phyloP scores from a whole-genome alignment of 371 early-diverging fungal species.

The Mucor racemosus region DNA sequence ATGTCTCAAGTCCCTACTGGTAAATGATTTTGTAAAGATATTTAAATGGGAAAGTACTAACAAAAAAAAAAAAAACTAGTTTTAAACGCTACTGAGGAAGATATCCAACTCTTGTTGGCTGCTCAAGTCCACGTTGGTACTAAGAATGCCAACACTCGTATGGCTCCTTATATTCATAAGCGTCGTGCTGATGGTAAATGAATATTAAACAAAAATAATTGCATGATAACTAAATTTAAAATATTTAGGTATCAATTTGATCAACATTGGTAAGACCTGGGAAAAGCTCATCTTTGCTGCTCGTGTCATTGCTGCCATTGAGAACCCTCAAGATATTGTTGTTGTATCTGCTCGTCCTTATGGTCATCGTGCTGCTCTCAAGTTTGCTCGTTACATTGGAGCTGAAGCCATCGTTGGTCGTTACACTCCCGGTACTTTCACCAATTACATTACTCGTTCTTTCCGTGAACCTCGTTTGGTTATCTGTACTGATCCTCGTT shows the following conservation, averaged over 20 bases:
- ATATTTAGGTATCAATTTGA: slow-evolving; percentile 78
- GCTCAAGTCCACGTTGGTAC: slow-evolving; percentile 92
- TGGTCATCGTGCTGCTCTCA: slow-evolving; percentile 98
- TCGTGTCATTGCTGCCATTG: slow-evolving; percentile 95
- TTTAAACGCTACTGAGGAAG: slow-evolving; percentile 84
- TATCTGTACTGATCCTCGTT: slow-evolving; percentile 97
- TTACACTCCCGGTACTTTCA: slow-evolving; percentile 99
- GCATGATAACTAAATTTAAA: slow-evolving; percentile 5
- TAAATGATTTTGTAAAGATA: slow-evolving; percentile 9
- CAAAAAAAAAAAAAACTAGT: slow-evolving; percentile 53
- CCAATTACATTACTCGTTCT: slow-evolving; percentile 98
- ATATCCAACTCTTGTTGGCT: slow-evolving; percentile 90
- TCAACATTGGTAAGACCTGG: slow-evolving; percentile 99
- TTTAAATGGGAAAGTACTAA: no score
- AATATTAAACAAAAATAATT: slow-evolving; percentile 6
- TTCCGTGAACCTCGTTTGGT: slow-evolving; percentile 99
- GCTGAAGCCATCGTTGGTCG: slow-evolving; percentile 98
- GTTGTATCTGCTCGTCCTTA: slow-evolving; percentile 97
- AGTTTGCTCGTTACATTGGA: slow-evolving; percentile 97
- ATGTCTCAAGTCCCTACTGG: slow-evolving; percentile 37
- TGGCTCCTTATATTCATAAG: slow-evolving; percentile 94
- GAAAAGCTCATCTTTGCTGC: slow-evolving; percentile 99
- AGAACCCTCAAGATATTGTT: slow-evolving; percentile 96
- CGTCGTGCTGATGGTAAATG: slow-evolving; percentile 87
- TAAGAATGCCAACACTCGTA: slow-evolving; percentile 91